Conservation (phyloP, 2,329 filamentous ascomycete species). For the Pseudocercospora fuligena region DNA sequence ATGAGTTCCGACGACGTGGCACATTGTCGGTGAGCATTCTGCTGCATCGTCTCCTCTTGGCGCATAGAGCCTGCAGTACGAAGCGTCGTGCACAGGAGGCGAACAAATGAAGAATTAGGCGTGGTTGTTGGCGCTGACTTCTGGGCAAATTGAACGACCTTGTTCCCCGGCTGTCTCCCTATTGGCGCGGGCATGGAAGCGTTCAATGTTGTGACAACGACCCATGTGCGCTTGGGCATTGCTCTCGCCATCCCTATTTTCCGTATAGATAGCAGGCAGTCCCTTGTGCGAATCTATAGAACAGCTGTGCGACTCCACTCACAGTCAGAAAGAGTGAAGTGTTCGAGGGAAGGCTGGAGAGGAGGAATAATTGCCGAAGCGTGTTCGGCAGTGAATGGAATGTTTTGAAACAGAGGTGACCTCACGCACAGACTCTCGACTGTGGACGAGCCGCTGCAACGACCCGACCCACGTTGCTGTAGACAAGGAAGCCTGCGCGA, state of each 20-base stretch:
- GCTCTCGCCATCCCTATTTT: slow-evolving; percentile 8
- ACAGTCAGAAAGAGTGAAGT: not conserved
- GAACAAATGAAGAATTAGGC: slow-evolving; percentile 1
- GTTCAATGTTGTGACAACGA: slow-evolving; percentile 3
- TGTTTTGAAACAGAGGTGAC: not conserved
- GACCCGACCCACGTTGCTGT: slow-evolving; percentile 3
- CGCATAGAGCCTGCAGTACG: not conserved
- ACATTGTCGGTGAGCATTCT: slow-evolving; percentile 1
- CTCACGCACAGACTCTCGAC: not conserved
- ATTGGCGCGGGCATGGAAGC: slow-evolving; percentile 3
- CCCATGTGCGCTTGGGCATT: not conserved
- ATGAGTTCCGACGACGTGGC: slow-evolving; percentile 3
- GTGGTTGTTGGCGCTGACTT: slow-evolving; percentile 7
- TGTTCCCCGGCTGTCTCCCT: not conserved
- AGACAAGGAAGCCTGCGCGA: slow-evolving; percentile 5
- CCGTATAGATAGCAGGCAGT: not conserved
- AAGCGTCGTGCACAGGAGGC: not conserved
- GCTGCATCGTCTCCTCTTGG: not conserved
- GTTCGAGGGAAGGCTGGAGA: not conserved
- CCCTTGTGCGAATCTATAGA: not conserved
- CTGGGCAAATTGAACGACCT: not conserved
- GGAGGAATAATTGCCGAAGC: not conserved
- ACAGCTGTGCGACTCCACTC: not conserved
- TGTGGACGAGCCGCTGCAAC: slow-evolving; percentile 5
- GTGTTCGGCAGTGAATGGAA: not conserved